Base-by-base conservation (phyloP, 2,329 filamentous ascomycete species). In the Orbilia blumenaviensis region DNA sequence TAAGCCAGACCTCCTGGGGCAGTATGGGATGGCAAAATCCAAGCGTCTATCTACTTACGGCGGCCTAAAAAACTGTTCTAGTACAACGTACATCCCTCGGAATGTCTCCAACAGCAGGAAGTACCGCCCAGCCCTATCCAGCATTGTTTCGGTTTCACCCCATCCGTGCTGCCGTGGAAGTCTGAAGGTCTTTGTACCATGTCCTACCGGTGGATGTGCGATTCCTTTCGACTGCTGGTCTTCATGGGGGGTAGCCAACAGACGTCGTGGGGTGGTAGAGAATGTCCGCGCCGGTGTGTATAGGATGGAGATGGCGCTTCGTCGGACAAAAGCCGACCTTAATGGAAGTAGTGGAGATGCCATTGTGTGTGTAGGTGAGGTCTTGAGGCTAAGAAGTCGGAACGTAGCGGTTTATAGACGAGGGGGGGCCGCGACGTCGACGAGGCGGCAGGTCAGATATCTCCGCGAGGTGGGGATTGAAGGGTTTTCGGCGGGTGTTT, bases 61-160 rank as follows among this genome's bases (percentile, higher is more conserved):
- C 85, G 94, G 93, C 84, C 95, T 88, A 87, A 99, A 98, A 88
- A 91, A 99, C 86, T 99, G 94, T 88, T 99, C 95, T 82, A 99
- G 83, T 84, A 95, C 89, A 80, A 99, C 90, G 83, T 97, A 99
- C 95, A 99, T 98, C 84, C 95, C 95, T 82, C 95, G 90, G 83
- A 92, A 88, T 91, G 98, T 95, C 87, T 99, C 95, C 64, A 92
- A 90, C 87, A 98, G 86, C 83, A 99, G 88, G 85, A 99, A 99
- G 87, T 93, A 98, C 83, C 94, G 95, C 80, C 92, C 93, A 78
- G 93, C 87, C 83, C 90, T 91, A 85, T 97, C 93, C 80, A 96
- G 85, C 36, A 91, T 88, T 78, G 87, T 89, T 83, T 96, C 93
- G 79, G 90, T 87, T 84, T 96, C 88, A 80, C 96, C 89, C 93